Evolutionary conservation across 2,329 filamentous ascomycete genomes (phyloP), one percentile per base, ranked within the genome.

Genomic region (Paecilomyces niveus): DNA sequence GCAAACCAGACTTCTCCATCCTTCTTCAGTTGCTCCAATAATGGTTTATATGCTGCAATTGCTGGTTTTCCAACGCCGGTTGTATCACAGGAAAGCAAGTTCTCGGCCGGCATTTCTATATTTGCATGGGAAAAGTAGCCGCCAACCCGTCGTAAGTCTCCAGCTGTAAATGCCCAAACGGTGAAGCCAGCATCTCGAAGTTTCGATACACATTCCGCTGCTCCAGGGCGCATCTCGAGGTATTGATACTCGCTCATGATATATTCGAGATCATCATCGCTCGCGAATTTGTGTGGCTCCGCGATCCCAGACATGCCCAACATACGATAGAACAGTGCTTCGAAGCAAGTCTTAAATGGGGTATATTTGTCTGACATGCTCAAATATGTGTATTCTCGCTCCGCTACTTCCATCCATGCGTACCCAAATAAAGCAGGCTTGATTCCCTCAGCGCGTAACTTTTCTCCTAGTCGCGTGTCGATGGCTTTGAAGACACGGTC

Each of bases 161-260:
- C 82, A 0, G 80, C 79, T 0, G 82, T 84, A 26, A 85, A 72
- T 32, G 74, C 78, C 81, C 82, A 85, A 3, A 83, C 76, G 0
- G 77, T 80, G 60, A 83, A 84, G 0, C 81, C 79, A 0, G 68
- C 72, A 0, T 70, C 71, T 3, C 78, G 68, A 50, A 85, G 66
- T 22, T 70, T 74, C 15, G 70, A 64, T 45, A 79, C 71, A 51
- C 72, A 73, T 24, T 76, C 72, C 21, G 67, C 66, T 0, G 68
- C 67, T 0, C 74, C 76, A 0, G 70, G 64, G 1, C 78, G 62
- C 0, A 77, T 62, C 39, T 69, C 58, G 2, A 73, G 56, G 7
- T 65, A 59, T 0, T 63, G 65, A 58, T 79, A 80, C 0, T 72
- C 70, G 22, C 70, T 66, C 2, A 75, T 66, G 35, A 74, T 72